Conservation (phyloP, 768 basidiomycete species). For the Porpolomopsis calyptriformis region DNA sequence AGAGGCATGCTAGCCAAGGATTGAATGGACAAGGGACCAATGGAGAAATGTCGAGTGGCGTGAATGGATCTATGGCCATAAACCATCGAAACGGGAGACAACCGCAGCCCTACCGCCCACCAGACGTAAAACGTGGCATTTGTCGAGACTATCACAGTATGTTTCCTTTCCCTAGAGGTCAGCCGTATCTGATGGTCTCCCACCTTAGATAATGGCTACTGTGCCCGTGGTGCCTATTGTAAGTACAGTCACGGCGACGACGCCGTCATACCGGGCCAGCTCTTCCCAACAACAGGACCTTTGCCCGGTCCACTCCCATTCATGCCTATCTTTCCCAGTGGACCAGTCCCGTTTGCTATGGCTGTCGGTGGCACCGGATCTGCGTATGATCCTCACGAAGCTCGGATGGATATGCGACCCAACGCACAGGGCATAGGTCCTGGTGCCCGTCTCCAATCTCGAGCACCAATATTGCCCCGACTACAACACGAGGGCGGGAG, state of each 20-base stretch:
- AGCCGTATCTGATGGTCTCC: constrained; percentile 6
- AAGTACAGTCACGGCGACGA: constrained; percentile 91
- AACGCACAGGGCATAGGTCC: constrained; percentile 13
- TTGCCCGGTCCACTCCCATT: constrained; percentile 44
- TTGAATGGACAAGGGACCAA: constrained; percentile 24
- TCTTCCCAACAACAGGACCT: constrained; percentile 45
- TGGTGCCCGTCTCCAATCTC: constrained; percentile 34
- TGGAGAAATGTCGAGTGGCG: constrained; percentile 16
- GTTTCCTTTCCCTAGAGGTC: constrained; percentile 18
- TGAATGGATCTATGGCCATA: constrained; percentile 23
- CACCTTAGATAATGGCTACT: constrained; percentile 75
- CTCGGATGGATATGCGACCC: constrained; percentile 71
- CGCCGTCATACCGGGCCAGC: constrained; percentile 62
- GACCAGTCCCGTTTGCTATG: constrained; percentile 46
- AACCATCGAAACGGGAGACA: constrained; percentile 36
- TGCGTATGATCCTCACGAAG: constrained; percentile 69
- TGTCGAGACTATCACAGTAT: constrained; percentile 91
- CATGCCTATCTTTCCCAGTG: constrained; percentile 56
- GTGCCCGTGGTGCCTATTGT: constrained; percentile 78
- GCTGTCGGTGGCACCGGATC: constrained; percentile 26
- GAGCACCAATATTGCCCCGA: constrained; percentile 49
- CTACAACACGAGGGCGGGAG: constrained; percentile 39
- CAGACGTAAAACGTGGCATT: constrained; percentile 63
- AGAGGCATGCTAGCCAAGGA: constrained; percentile 18
- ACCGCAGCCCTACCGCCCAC: constrained; percentile 54